These are phyloP conservation scores for Chalciporus piperatus DNA, from an alignment of 768 basidiomycete species.

Conservation along the genomic window DNA sequence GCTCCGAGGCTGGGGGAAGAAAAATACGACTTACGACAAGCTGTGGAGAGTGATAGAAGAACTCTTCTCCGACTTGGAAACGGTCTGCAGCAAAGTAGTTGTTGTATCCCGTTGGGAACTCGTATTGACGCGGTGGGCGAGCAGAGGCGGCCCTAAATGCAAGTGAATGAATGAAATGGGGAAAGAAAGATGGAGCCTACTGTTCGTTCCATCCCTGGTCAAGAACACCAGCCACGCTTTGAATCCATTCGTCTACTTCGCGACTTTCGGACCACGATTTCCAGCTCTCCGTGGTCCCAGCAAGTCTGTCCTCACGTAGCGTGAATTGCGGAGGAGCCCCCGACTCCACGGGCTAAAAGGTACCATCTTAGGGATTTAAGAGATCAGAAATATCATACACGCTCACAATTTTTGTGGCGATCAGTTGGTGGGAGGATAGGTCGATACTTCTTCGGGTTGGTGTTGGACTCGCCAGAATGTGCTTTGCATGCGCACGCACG, in stretches of 20 bases:
- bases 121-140: slow-evolving; percentile 69
- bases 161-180: neutral
- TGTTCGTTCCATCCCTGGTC: slow-evolving; percentile 89
- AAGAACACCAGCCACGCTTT: slow-evolving; percentile 81
- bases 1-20: neutral
- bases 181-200: slow-evolving; percentile 39
- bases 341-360: slow-evolving; percentile 67
- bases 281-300: slow-evolving; percentile 80
- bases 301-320: slow-evolving; percentile 70
- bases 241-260: slow-evolving; percentile 94
- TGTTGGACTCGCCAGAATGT: slow-evolving; percentile 54
- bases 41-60: slow-evolving; percentile 71
- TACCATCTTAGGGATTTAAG: slow-evolving; percentile 3
- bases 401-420: slow-evolving; percentile 71
- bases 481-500: slow-evolving; percentile 75
- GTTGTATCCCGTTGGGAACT: slow-evolving; percentile 94
- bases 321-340: slow-evolving; percentile 61
- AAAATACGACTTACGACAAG: slow-evolving; percentile 41
- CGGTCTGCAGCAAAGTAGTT: slow-evolving; percentile 80
- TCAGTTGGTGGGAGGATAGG: slow-evolving; percentile 82
- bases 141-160: slow-evolving; percentile 52
- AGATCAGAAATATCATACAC: neutral
- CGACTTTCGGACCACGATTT: slow-evolving; percentile 70
- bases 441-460: slow-evolving; percentile 57
- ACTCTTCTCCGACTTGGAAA: slow-evolving; percentile 81